Base-by-base conservation (phyloP, 306 rosid genomes). In the Malus orientalis region DNA sequence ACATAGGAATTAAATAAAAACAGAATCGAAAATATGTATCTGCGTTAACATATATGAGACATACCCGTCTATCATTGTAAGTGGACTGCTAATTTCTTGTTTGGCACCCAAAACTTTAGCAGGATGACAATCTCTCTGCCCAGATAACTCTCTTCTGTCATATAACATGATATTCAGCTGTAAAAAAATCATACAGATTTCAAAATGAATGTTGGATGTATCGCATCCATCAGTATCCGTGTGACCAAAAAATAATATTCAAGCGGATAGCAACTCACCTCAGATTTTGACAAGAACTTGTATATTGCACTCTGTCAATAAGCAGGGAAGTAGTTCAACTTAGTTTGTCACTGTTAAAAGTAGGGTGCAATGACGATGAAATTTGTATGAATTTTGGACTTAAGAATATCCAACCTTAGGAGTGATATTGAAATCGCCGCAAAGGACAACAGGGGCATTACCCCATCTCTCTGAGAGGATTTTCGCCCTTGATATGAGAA, bases 221-320 rank as follows among this genome's bases (percentile, higher is more conserved):
- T 75, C 14, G 33, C 33, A 30, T 49, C 54, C 53, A 70, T 33
- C 45, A 42, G 45, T 42, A 42, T 10, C 27, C 10, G 47, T 27
- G 59, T 55, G 70, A 75, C 78, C 76, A 76, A 74, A 51, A 71
- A 49, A 59, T 18, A 44, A 62, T 62, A 82, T 16, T 63, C 71
- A 80, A 65, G 66, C 16, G 57, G 66, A 53, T 25, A 76, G 57
- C 62, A 85, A 80, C 74, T 86, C 78, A 91, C 98, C 93, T 93
- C 84, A n/a, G 96, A 90, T 42, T 91, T 87, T 60, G 91, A 88
- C 86, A 90, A 77, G 82, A 91, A 91, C 85, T 91, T 84, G 89
- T 94, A 93, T 84, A 93, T 88, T 74, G 93, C 94, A 87, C 98
- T 91, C 98, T 90, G 96, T 80, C 81, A 78, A 84, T 55, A 30